Base-by-base conservation (phyloP, 2,329 filamentous ascomycete species). In the Aspergillus sp. region DNA sequence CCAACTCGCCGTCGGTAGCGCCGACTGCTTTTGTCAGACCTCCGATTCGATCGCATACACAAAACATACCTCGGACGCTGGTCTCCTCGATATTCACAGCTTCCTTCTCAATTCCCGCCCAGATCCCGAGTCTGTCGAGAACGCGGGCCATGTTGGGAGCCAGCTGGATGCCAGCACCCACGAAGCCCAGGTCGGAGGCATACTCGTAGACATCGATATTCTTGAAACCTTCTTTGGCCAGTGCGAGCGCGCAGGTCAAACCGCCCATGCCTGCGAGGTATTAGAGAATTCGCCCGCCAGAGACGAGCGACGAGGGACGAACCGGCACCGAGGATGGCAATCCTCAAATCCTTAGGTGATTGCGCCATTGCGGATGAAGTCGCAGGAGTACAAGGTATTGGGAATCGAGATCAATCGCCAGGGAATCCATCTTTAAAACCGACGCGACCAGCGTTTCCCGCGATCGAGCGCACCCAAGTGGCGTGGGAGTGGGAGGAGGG, bases 151-250 rank as follows among this genome's bases (percentile, higher is more conserved):
- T 81, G 44, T 89, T 91, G 0, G 83, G 83, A 0, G 84, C 81
- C 36, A 88, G 68, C 54, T 91, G 84, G 41, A 89, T 88, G 4
- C 84, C 84, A 1, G 84, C 84, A 14, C 84, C 84, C 1, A 88
- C 82, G 47, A 88, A 88, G 4, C 82, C 82, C 4, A 89, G 68
- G 44, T 75, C 72, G 4, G 78, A 73, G 0, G 82, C 82, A 26
- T 69, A 72, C 56, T 89, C 83, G 55, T 76, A 88, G 29, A 89
- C 74, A 34, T 78, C 67, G 49, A 89, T 78, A 36, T 80, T 66
- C 42, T 67, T 72, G 59, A 88, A 86, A 7, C 82, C 83, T 47
- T 78, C 76, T 60, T 80, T 82, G 27, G 82, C 81, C 24, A 88
- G 70, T 11, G 81, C 74, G 19, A 88, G 69, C 5, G 82, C 81